Evolutionary conservation across 352 stramenopile genomes (phyloP), one percentile per base, ranked within the genome.

Genomic region (Globisporangium recalcitrans): DNA sequence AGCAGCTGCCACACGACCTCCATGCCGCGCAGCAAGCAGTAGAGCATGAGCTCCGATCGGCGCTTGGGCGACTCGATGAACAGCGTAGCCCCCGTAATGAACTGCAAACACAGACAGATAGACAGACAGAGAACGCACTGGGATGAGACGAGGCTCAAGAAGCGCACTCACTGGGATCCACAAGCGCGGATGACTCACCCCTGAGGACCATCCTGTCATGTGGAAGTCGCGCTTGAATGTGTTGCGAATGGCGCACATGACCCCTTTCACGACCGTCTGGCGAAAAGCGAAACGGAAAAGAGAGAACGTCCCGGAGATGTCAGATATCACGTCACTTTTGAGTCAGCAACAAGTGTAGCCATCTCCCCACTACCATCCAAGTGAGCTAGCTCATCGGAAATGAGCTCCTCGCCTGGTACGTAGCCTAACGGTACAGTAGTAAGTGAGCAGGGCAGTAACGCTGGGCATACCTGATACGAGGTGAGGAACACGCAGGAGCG

Each of bases 51-150:
- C 62, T 92, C 82, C 52, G 87, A 87, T 22, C 85, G 79, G 42
- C 82, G 82, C 67, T 93, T 93, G 16, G 80, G 74, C 59, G 89
- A 72, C 69, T 93, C 85, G 44, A 90, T 84, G 59, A 91, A 90
- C 1, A 93, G 67, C 48, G 75, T 77, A 10, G 68, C 58, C 27
- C 82, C 82, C 16, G 85, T 78, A 49, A 72, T 55, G 32, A 90
- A 24, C 83, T 93, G 61, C 29, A 19, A 5, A 1, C 21, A 21
- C 22, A 62, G 3, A 38, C 47, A 53, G 8, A 49, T 8, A 34
- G 16, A 2, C 24, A 63, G 11, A 42, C 4, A 27, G 3, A 2
- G 22, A 75, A n/a, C 38, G 21, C 6, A 0, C 3, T 46, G 16
- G 21, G 38, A 21, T 44, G 38, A 44, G 38, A 44, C 19, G 16